phyloP scores from a whole-genome alignment of 116 monocot species.

The Cymodocea nodosa region DNA sequence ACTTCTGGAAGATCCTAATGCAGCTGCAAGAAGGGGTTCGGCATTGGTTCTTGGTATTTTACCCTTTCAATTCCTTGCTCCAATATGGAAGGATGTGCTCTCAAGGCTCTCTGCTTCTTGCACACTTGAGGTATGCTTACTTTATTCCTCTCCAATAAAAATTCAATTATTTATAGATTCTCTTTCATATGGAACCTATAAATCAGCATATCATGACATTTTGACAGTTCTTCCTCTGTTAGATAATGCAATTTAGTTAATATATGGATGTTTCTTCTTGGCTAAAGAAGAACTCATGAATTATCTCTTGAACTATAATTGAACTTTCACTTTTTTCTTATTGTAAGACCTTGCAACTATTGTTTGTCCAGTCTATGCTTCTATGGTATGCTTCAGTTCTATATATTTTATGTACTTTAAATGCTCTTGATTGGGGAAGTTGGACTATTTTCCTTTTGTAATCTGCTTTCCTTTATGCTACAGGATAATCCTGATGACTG shows the following conservation, averaged over 20 bases:
- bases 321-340: no score
- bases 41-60: slow-evolving; percentile 82
- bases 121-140: slow-evolving; percentile 46
- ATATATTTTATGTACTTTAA: no score
- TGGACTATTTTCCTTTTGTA: neutral
- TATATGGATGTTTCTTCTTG: no score
- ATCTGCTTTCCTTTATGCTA: slow-evolving; percentile 5
- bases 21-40: slow-evolving; percentile 92
- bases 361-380: no score
- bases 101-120: slow-evolving; percentile 58
- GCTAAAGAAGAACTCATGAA: no score
- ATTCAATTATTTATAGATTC: neutral
- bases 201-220: no score
- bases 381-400: no score
- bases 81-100: slow-evolving; percentile 43
- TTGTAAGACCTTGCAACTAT: no score
- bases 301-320: no score
- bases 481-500: slow-evolving; percentile 78
- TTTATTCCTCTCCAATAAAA: neutral
- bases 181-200: no score
- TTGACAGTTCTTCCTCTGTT: no score
- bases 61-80: slow-evolving; percentile 47
- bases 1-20: slow-evolving; percentile 77
- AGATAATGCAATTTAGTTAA: no score
- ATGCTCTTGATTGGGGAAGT: neutral